Evolutionary conservation across 1,284 basidiomycete genomes (phyloP), one percentile per base, ranked within the genome.

Genomic region (Cutaneotrichosporon mucoides): DNA sequence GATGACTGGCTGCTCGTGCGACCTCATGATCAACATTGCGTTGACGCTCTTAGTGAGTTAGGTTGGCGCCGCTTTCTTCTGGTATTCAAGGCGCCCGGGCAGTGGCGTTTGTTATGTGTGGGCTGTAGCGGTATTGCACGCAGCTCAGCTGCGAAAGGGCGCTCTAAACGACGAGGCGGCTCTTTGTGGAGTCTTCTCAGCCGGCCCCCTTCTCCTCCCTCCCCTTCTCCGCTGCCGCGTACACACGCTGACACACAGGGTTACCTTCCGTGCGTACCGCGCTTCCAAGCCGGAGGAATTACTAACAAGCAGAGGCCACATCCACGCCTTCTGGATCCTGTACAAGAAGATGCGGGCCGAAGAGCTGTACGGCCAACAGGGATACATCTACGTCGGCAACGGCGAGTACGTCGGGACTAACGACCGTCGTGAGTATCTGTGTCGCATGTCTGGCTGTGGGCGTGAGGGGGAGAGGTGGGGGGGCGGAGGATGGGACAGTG

Each of bases 1-100:
- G 71, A 81, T 91, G 64, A 85, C 88, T 1, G 89, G 89, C 33
- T 90, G 88, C 76, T 82, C 83, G 57, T 89, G 87, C 70, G 88
- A 90, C 75, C 80, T 90, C 43, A 81, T 90, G 64, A 90, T 92
- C 80, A 90, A 89, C 79, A 84, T 90, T 61, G 76, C 57, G 4
- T 61, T 70, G 11, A 68, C 67, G 8, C 36, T 63, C 6, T 56
- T 70, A 12, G 68, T 66, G 49, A 45, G 63, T 59, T 11, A 12
- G 24, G 36, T 15, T 33, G 36, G 35, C 41, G 41, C 34, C 5
- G 0, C 33, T n/a, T 1, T 6, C 13, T 50, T 35, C 11, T n/a
- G 10, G 10, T 37, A 12, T 12, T 4, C 9, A 12, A 24, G 24
- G 24, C 24, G 24, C 2, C 24, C 24, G 3, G 24, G 2, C 24